phyloP scores from a whole-genome alignment of 2,329 filamentous ascomycete species.

The Huntiella bhutanensis region DNA sequence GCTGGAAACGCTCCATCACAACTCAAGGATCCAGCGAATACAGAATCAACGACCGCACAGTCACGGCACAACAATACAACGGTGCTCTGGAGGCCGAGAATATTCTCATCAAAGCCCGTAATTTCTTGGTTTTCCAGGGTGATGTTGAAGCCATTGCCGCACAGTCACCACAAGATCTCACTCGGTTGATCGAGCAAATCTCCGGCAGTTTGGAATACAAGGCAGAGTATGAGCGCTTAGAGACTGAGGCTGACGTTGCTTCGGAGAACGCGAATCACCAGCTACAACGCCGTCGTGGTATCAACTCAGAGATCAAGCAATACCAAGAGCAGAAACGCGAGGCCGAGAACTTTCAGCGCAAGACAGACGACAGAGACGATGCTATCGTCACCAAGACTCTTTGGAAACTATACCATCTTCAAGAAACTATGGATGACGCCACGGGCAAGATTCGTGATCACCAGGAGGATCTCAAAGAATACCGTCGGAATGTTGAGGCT shows the following conservation, averaged over 20 bases:
- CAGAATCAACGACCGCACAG: conserved; percentile 80
- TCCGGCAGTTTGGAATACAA: conserved; percentile 93
- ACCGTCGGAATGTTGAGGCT: conserved; percentile 68
- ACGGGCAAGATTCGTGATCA: conserved; percentile 79
- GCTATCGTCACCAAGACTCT: conserved; percentile 85
- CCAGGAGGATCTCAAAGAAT: conserved; percentile 86
- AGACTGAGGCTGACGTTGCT: conserved; percentile 68
- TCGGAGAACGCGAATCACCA: conserved; percentile 78
- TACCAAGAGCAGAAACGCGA: conserved; percentile 95
- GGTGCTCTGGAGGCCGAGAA: conserved; percentile 81
- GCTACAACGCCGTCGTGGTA: conserved; percentile 72
- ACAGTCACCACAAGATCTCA: conserved; percentile 85
- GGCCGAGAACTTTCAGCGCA: conserved; percentile 80
- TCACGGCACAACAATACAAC: conserved; percentile 85
- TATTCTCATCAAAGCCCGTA: conserved; percentile 92
- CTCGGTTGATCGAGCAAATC: conserved; percentile 87
- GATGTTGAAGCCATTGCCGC: conserved; percentile 95
- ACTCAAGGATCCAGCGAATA: conserved; percentile 81
- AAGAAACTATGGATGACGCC: conserved; percentile 81
- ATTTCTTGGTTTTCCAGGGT: conserved; percentile 95
- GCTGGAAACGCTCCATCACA: conserved; percentile 91
- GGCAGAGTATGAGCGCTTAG: conserved; percentile 78
- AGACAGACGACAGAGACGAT: conserved; percentile 74
- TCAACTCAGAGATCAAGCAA: conserved; percentile 95
- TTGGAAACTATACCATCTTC: conserved; percentile 94